Evolutionary conservation across 164 flowering plant genomes (phyloP).

Genomic region (Magnolia officinalis): DNA sequence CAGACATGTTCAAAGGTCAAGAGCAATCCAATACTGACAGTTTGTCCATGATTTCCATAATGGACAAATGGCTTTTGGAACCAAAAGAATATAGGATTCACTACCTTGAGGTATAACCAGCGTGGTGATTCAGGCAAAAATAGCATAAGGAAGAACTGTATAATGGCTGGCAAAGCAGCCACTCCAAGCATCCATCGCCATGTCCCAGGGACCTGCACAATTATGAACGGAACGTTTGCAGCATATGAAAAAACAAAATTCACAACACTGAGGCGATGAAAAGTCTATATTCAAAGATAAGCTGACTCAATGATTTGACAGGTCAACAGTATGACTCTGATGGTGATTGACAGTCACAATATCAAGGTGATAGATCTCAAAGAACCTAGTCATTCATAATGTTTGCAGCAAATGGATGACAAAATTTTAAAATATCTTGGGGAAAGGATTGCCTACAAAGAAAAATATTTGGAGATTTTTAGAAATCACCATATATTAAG

Average conservation of each 20-base stretch:
- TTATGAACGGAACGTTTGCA: background rate
- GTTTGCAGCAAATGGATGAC: too few species aligned
- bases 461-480: too few species aligned
- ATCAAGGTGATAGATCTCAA: background rate
- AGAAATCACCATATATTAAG: too few species aligned
- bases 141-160: constrained; percentile 79
- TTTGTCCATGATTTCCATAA: background rate
- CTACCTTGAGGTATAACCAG: constrained; percentile 90
- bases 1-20: background rate
- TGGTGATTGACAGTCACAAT: background rate
- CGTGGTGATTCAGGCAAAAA: constrained; percentile 92
- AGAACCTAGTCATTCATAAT: too few species aligned
- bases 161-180: constrained; percentile 78
- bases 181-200: constrained; percentile 99
- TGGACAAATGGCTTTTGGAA: background rate
- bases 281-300: background rate
- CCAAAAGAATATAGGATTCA: background rate
- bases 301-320: background rate
- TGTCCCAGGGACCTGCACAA: constrained; percentile 82
- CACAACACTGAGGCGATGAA: background rate
- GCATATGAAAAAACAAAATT: background rate
- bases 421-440: too few species aligned
- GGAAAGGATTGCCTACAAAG: too few species aligned
- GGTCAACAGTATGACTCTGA: background rate
- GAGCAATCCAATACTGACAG: background rate